Conservation (phyloP, 2,329 filamentous ascomycete species). For the Rosellinia necatrix region DNA sequence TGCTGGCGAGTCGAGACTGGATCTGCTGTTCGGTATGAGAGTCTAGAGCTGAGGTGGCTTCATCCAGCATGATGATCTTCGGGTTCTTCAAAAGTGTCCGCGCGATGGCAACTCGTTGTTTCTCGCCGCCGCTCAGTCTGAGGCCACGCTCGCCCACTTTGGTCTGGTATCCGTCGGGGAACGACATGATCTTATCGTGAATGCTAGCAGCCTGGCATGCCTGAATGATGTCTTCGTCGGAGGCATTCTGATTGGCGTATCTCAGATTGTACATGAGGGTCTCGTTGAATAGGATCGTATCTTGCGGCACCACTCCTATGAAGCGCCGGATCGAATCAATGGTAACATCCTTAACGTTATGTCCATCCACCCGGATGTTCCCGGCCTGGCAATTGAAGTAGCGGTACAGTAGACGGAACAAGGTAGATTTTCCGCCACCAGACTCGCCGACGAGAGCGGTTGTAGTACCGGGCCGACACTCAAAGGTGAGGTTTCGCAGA, state of each 20-base stretch:
- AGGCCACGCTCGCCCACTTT: conserved; percentile 91
- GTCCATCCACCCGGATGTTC: conserved; percentile 81
- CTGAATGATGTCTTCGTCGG: conserved; percentile 78
- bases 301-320: conserved; percentile 96
- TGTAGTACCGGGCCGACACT: conserved; percentile 85
- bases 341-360: conserved; percentile 81
- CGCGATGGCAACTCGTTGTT: conserved; percentile 91
- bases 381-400: conserved; percentile 90
- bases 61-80: conserved; percentile 88
- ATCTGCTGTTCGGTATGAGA: conserved; percentile 94
- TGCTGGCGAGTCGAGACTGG: conserved; percentile 79
- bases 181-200: conserved; percentile 87
- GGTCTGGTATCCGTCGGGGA: conserved; percentile 86
- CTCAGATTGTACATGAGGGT: conserved; percentile 92
- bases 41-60: conserved; percentile 89
- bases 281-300: conserved; percentile 94
- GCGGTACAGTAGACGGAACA: conserved; percentile 93
- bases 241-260: conserved; percentile 82
- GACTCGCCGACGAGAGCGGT: conserved; percentile 97
- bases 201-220: conserved; percentile 88
- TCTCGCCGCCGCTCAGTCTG: conserved; percentile 86
- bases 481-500: conserved; percentile 81
- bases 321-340: conserved; percentile 91
- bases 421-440: conserved; percentile 93
- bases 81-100: conserved; percentile 92